phyloP scores from a whole-genome alignment of 2,329 filamentous ascomycete species.

The Penicillium sp. region DNA sequence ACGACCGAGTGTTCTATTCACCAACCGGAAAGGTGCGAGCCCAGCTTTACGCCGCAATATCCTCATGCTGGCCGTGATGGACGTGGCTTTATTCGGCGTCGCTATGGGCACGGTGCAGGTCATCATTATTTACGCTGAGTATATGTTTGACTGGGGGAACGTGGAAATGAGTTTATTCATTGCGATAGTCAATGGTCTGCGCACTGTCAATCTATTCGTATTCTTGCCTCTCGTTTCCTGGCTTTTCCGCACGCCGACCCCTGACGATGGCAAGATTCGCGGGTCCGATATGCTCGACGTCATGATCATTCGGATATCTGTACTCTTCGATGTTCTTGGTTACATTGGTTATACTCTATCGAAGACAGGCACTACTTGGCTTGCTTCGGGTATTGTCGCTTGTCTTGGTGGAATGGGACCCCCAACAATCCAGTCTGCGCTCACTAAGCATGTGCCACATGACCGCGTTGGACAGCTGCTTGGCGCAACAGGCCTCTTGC shows the following conservation, averaged over 20 bases:
- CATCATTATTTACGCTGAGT: slow-evolving; percentile 78
- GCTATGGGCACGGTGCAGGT: slow-evolving; percentile 81
- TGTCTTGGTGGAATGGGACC: slow-evolving; percentile 80
- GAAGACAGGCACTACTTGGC: slow-evolving; percentile 29
- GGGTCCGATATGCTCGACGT: slow-evolving; percentile 81
- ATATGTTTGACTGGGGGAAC: slow-evolving; percentile 78
- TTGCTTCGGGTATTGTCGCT: slow-evolving; percentile 69
- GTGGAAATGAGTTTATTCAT: slow-evolving; percentile 79
- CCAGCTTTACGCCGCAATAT: slow-evolving; percentile 72
- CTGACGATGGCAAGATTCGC: slow-evolving; percentile 50
- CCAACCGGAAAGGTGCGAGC: slow-evolving; percentile 59
- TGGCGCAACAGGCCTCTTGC: slow-evolving; percentile 81
- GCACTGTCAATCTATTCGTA: slow-evolving; percentile 73
- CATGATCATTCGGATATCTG: slow-evolving; percentile 69
- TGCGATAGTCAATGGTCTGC: slow-evolving; percentile 72
- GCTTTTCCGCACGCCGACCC: slow-evolving; percentile 58
- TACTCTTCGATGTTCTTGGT: slow-evolving; percentile 75
- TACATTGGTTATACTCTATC: slow-evolving; percentile 73
- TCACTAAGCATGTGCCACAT: slow-evolving; percentile 88
- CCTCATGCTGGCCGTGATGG: slow-evolving; percentile 74
- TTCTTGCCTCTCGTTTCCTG: slow-evolving; percentile 77
- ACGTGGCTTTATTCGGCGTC: slow-evolving; percentile 78
- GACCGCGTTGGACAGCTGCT: slow-evolving; percentile 84
- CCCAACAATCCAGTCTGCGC: slow-evolving; percentile 76
- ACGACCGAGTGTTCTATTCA: slow-evolving; percentile 27